Conservation (phyloP, 805 yeast species). For the Sugiyamaella marilandica region DNA sequence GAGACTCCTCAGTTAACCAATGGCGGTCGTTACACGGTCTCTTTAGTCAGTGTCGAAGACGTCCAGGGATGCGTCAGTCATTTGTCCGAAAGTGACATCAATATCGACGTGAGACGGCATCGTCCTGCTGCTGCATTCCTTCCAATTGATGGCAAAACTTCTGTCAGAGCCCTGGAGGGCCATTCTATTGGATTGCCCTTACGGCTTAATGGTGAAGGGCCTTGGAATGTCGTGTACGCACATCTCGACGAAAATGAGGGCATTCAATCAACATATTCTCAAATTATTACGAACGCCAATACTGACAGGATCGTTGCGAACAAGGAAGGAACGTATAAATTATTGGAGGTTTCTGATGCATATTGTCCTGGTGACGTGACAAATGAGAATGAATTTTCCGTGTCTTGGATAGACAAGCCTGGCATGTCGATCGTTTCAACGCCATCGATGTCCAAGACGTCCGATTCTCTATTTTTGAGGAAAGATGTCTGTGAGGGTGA, state of each 20-base stretch:
- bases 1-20: constrained; percentile 48
- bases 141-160: constrained; percentile 34
- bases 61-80: constrained; percentile 75
- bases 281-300: constrained; percentile 16
- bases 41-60: constrained; percentile 64
- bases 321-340: constrained; percentile 45
- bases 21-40: constrained; percentile 72
- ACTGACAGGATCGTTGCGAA: constrained; percentile 34
- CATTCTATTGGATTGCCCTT: constrained; percentile 55
- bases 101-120: constrained; percentile 63
- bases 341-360: constrained; percentile 45
- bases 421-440: constrained; percentile 34
- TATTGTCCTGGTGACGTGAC: constrained; percentile 48
- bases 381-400: constrained; percentile 34
- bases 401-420: constrained; percentile 47
- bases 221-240: constrained; percentile 39
- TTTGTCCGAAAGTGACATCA: constrained; percentile 57
- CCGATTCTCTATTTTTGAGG: constrained; percentile 31
- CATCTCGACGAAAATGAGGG: constrained; percentile 13
- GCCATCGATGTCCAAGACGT: constrained; percentile 24
- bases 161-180: constrained; percentile 45
- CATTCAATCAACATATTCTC: constrained; percentile 2
- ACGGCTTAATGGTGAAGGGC: constrained; percentile 52
- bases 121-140: constrained; percentile 56
- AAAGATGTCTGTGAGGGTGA: constrained; percentile 45